Percentiles rank a stretch among this genome's conserved stretches.
phyloP scores from a whole-genome alignment of 1,284 basidiomycete genomes.

The Pyrrhoderma lamaoense region DNA sequence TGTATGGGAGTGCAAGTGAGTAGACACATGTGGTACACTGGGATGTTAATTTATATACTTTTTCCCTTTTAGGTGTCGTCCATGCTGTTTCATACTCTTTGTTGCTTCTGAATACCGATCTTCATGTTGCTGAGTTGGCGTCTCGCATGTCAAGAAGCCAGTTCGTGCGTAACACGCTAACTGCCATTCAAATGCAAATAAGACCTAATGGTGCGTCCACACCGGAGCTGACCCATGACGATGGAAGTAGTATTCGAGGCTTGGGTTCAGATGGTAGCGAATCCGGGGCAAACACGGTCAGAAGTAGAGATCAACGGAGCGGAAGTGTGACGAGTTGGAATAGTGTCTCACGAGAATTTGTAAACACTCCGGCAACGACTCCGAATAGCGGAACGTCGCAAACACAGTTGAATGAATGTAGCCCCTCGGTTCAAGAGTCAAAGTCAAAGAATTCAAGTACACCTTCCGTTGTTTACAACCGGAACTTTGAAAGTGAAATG shows the following conservation, averaged over 20 bases:
- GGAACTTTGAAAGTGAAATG: conserved; percentile 79
- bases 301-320: conserved; percentile 60
- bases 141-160: conserved; percentile 91
- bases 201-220: conserved; percentile 45
- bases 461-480: conserved; percentile 40
- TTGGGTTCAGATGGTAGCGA: conserved; percentile 40
- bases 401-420: conserved; percentile 20
- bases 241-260: conserved; percentile 50
- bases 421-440: conserved; percentile 20
- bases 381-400: conserved; percentile 18
- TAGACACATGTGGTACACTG: conserved; percentile 16
- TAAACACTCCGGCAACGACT: conserved; percentile 22
- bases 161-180: conserved; percentile 89
- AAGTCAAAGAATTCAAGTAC: conserved; percentile 27
- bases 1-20: conserved; percentile 81
- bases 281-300: conserved; percentile 36
- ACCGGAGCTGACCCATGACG: conserved; percentile 62
- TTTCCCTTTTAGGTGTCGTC: conserved; percentile 61
- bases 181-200: conserved; percentile 73
- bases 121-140: conserved; percentile 88
- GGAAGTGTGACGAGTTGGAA: conserved; percentile 80
- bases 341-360: conserved; percentile 56
- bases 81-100: conserved; percentile 92
- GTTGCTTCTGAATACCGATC: conserved; percentile 91
- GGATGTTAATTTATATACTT: conserved; percentile 11